A percentile compares a stretch with the other conserved stretches of the same genome.
These are phyloP conservation scores for Alnus rubra DNA, from an alignment of 306 rosid species.

Conservation along the genomic window DNA sequence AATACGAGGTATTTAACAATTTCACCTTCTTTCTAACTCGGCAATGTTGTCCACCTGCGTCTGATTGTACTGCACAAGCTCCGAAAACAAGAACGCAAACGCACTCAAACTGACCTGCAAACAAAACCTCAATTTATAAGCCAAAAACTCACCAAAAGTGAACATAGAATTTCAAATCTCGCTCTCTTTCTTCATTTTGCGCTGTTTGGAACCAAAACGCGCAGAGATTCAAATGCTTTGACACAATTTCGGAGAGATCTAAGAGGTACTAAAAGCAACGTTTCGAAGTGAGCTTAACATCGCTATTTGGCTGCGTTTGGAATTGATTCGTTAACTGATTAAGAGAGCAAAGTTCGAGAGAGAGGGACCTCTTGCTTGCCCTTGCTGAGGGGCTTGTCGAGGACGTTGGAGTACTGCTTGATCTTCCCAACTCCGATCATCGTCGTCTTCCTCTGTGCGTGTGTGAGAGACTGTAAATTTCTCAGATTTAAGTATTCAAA, in stretches of 20 bases:
- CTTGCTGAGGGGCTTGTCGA: conserved; percentile 83
- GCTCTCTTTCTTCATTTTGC: background rate
- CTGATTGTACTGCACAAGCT: conserved; percentile 99
- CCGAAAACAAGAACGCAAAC: conserved; percentile 94
- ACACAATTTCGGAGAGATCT: background rate
- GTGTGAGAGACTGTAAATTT: background rate
- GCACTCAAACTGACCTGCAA: conserved; percentile 98
- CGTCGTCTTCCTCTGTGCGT: background rate
- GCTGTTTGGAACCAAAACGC: background rate
- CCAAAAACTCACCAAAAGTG: background rate
- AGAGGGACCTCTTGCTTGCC: conserved; percentile 62
- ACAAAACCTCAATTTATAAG: background rate
- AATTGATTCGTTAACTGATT: background rate
- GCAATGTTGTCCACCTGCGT: conserved; percentile 96
- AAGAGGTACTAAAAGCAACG: background rate
- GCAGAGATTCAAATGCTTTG: background rate
- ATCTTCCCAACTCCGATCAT: conserved; percentile 95
- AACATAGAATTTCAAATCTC: background rate
- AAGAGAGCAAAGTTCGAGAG: background rate
- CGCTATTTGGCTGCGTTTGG: background rate
- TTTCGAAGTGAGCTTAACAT: background rate
- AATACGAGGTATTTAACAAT: background rate
- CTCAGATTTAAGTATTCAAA: background rate
- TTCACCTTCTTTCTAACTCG: conserved; percentile 89
- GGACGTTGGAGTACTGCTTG: conserved; percentile 92